These are phyloP conservation scores for Aspergillus costaricaensis DNA, from an alignment of 2,329 filamentous ascomycete genomes.

Conservation along the genomic window DNA sequence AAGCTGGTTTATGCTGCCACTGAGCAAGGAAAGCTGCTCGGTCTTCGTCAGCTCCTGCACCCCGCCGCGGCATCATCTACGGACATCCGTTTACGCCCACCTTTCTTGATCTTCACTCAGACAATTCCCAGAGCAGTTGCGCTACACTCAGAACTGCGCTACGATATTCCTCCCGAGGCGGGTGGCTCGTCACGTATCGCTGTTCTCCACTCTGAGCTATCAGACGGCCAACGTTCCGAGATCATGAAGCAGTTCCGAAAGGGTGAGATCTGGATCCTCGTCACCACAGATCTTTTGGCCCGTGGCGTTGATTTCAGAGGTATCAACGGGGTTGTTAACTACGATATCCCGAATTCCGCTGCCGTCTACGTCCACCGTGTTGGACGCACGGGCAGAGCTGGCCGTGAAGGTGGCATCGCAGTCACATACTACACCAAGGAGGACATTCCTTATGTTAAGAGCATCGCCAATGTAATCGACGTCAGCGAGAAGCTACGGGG, in stretches of 20 bases:
- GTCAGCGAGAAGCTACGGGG: conserved; percentile 71
- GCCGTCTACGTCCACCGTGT: conserved; percentile 92
- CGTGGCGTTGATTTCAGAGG: conserved; percentile 93
- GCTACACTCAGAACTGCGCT: conserved; percentile 84
- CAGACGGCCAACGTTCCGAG: conserved; percentile 70
- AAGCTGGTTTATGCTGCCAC: conserved; percentile 87
- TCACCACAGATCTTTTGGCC: conserved; percentile 91
- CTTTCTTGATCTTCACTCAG: conserved; percentile 94
- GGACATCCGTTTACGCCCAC: conserved; percentile 67
- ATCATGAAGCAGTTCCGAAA: conserved; percentile 89
- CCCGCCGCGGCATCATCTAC: conserved; percentile 60
- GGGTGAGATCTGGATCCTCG: conserved; percentile 93
- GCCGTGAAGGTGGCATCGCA: conserved; percentile 81
- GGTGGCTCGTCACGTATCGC: conserved; percentile 83
- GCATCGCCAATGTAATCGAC: conserved; percentile 88
- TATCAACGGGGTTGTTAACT: conserved; percentile 95
- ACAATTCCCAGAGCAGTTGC: conserved; percentile 89
- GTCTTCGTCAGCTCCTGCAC: conserved; percentile 83
- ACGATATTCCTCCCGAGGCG: conserved; percentile 88
- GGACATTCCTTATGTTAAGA: conserved; percentile 86
- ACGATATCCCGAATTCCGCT: conserved; percentile 89
- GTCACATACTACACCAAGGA: conserved; percentile 96
- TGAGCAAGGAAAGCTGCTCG: conserved; percentile 90
- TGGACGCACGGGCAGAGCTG: conserved; percentile 85
- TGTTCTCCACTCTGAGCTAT: conserved; percentile 83